A percentile compares a stretch with the other conserved stretches of the same genome.
phyloP scores from a whole-genome alignment of 352 stramenopile species.

The Blastocystis sp. region DNA sequence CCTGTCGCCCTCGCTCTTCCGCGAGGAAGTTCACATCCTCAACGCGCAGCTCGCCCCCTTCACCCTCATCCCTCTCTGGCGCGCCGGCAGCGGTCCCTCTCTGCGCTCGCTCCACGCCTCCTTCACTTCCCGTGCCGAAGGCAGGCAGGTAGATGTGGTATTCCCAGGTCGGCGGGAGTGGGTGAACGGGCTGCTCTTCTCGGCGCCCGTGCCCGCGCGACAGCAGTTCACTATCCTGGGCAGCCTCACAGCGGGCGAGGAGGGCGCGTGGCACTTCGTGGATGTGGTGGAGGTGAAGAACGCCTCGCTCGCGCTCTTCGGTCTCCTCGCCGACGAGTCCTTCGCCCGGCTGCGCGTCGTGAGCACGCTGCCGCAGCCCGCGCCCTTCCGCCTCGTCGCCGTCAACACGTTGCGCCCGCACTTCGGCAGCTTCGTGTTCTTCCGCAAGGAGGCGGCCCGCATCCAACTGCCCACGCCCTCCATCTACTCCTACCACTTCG shows the following conservation, averaged over 20 bases:
- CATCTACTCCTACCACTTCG: conserved; percentile 40
- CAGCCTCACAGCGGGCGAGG: background rate
- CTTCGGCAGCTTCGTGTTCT: conserved; percentile 30
- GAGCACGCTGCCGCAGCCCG: background rate
- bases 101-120: background rate
- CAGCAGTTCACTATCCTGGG: background rate
- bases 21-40: background rate
- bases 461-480: conserved; percentile 20
- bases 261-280: background rate
- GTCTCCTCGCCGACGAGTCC: background rate
- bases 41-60: background rate
- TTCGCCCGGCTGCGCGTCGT: conserved; percentile 1
- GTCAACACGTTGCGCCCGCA: background rate
- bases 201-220: background rate
- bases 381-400: background rate
- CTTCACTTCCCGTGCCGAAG: background rate
- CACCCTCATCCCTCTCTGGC: conserved; percentile 9
- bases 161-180: conserved; percentile 24
- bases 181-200: conserved; percentile 7
- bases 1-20: background rate
- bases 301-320: background rate
- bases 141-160: background rate
- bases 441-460: background rate
- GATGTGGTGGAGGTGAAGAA: background rate
- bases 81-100: background rate